Evolutionary conservation across 2,329 filamentous ascomycete species (phyloP).

Genomic region (Claviceps maximensis): DNA sequence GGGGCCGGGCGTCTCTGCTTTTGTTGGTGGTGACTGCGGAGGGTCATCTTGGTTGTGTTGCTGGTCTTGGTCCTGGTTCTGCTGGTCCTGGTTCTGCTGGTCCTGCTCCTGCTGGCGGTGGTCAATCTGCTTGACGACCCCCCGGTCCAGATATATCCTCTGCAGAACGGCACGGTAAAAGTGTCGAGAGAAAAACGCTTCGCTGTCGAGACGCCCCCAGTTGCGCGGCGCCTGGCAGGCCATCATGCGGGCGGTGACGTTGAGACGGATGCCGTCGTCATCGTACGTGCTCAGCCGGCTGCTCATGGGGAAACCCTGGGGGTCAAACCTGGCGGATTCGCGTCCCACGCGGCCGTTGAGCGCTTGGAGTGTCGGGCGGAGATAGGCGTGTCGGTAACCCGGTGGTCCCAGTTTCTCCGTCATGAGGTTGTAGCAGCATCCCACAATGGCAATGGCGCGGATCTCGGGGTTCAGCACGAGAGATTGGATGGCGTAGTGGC

Average conservation of each 20-base stretch:
- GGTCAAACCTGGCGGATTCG: constrained; percentile 63
- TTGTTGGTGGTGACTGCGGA: background rate
- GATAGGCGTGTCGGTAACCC: constrained; percentile 69
- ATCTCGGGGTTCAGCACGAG: constrained; percentile 74
- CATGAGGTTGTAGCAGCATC: constrained; percentile 94
- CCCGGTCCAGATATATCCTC: constrained; percentile 78
- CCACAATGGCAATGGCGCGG: constrained; percentile 84
- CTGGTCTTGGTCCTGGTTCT: background rate
- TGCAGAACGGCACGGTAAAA: constrained; percentile 87
- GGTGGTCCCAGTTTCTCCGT: constrained; percentile 81
- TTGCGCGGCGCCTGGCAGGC: constrained; percentile 90
- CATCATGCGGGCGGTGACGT: constrained; percentile 97
- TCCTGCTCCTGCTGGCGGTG: constrained; percentile 14
- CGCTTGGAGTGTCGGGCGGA: constrained; percentile 55
- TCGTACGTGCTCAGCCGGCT: constrained; percentile 47
- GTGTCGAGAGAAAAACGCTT: constrained; percentile 81
- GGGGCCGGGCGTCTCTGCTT: constrained; percentile 19
- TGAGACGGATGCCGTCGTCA: constrained; percentile 60
- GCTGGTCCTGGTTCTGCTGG: too few relatives aligned
- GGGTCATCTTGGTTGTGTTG: too few relatives aligned
- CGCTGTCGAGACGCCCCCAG: constrained; percentile 72
- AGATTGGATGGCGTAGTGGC: constrained; percentile 83
- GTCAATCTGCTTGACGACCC: constrained; percentile 52
- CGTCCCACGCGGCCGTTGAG: constrained; percentile 54
- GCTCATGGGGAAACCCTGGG: constrained; percentile 91